Evolutionary conservation across 805 yeast species (phyloP).

Genomic region (Pichia occidentalis): DNA sequence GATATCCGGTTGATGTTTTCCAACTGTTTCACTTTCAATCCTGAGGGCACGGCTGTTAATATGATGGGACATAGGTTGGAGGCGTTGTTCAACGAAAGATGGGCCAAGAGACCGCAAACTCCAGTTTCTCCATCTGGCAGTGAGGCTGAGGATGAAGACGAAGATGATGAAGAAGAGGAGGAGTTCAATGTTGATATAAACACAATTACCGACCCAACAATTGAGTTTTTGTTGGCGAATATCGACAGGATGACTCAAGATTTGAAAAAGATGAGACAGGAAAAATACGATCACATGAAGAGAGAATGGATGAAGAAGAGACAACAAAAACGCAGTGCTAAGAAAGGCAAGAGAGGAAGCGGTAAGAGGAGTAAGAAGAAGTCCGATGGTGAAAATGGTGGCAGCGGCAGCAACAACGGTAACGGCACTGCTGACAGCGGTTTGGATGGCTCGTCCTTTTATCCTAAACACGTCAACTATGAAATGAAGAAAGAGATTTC

Average conservation of each 20-base stretch:
- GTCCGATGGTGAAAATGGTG: conserved; percentile 33
- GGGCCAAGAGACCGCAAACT: conserved; percentile 79
- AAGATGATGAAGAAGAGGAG: conserved; percentile 30
- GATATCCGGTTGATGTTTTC: conserved; percentile 80
- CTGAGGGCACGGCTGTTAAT: conserved; percentile 95
- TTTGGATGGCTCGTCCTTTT: conserved; percentile 15
- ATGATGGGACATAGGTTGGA: conserved; percentile 92
- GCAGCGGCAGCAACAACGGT: conserved; percentile 21
- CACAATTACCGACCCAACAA: conserved; percentile 82
- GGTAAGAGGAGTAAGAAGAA: conserved; percentile 44
- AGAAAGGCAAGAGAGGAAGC: conserved; percentile 26
- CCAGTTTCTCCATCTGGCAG: conserved; percentile 43
- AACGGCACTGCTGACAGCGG: too few relatives aligned
- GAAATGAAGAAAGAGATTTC: conserved; percentile 95
- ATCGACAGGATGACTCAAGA: conserved; percentile 79
- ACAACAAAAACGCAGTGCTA: conserved; percentile 36
- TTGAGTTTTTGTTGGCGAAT: conserved; percentile 82
- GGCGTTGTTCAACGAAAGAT: conserved; percentile 74
- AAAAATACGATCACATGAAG: conserved; percentile 59
- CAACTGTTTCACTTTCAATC: conserved; percentile 89
- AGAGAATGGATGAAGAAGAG: conserved; percentile 53
- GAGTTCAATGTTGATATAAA: conserved; percentile 53
- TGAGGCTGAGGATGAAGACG: conserved; percentile 35
- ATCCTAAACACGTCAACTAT: conserved; percentile 58
- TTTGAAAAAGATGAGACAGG: conserved; percentile 73